A percentile compares a stretch with the other conserved stretches of the same genome.
These are phyloP conservation scores for Ophiostoma himal-ulmi DNA, from an alignment of 2,329 filamentous ascomycete species.

Conservation along the genomic window DNA sequence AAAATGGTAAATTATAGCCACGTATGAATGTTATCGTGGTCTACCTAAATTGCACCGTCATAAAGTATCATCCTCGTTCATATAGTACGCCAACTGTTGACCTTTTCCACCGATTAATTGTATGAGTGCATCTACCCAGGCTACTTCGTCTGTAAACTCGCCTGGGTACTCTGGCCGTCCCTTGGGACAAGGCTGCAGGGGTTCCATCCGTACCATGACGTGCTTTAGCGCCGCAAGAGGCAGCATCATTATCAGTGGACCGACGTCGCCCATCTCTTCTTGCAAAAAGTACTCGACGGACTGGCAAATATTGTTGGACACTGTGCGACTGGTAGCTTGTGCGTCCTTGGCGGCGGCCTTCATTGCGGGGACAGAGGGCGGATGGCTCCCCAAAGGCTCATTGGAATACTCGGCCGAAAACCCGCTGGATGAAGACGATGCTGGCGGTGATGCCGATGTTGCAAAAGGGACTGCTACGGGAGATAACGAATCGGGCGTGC, in stretches of 20 bases:
- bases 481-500: not conserved
- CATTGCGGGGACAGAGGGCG: not conserved
- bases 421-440: not conserved
- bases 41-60: not conserved
- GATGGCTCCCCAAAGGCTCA: not conserved
- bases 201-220: not conserved
- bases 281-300: conserved; percentile 27
- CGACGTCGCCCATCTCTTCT: conserved; percentile 25
- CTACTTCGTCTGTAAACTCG: conserved; percentile 20
- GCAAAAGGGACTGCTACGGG: not conserved
- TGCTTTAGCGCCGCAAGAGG: conserved; percentile 22
- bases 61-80: conserved; percentile 7
- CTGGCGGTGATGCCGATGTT: not conserved
- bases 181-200: not conserved
- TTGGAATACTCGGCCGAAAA: not conserved
- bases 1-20: too few species aligned
- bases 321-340: conserved; percentile 5
- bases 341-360: conserved; percentile 15
- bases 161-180: conserved; percentile 13
- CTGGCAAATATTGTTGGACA: conserved; percentile 27
- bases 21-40: too few species aligned
- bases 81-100: conserved; percentile 22
- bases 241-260: conserved; percentile 23
- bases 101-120: conserved; percentile 19
- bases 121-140: conserved; percentile 23